Evolutionary conservation across 129 eudicot genomes (phyloP).

Genomic region (Flaveria linearis): DNA sequence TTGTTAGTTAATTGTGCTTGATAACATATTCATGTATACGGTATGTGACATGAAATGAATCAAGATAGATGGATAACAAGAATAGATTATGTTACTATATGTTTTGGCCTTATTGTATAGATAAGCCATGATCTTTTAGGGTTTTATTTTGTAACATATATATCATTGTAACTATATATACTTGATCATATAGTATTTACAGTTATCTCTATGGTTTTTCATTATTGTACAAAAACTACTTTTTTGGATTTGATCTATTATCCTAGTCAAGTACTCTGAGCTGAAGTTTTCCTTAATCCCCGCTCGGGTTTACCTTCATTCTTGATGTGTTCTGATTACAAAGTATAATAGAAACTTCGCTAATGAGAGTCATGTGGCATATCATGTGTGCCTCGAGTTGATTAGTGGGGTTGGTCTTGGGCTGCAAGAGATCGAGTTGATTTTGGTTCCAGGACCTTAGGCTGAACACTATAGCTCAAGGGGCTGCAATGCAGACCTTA

Average conservation of each 20-base stretch:
- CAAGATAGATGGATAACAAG: not conserved
- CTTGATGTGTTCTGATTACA: not conserved
- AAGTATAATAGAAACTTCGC: not conserved
- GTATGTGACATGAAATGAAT: not conserved
- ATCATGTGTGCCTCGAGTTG: not conserved
- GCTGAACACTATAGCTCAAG: no score
- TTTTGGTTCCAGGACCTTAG: not conserved
- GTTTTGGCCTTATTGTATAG: not conserved
- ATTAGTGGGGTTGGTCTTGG: not conserved
- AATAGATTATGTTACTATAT: not conserved
- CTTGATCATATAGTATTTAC: not conserved
- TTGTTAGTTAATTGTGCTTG: not conserved
- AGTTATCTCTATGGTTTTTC: not conserved
- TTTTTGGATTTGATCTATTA: not conserved
- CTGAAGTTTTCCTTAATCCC: not conserved
- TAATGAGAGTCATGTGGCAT: not conserved
- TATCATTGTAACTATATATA: not conserved
- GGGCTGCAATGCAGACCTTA: not conserved
- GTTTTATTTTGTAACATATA: not conserved
- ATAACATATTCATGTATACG: not conserved
- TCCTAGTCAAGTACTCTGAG: not conserved
- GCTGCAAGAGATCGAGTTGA: not conserved
- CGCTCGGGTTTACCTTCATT: not conserved
- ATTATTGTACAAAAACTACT: no score
- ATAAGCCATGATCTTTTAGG: not conserved